Evolutionary conservation across 495 filamentous ascomycete species (phyloP).

Genomic region (Penicillium cosmopolitanum): DNA sequence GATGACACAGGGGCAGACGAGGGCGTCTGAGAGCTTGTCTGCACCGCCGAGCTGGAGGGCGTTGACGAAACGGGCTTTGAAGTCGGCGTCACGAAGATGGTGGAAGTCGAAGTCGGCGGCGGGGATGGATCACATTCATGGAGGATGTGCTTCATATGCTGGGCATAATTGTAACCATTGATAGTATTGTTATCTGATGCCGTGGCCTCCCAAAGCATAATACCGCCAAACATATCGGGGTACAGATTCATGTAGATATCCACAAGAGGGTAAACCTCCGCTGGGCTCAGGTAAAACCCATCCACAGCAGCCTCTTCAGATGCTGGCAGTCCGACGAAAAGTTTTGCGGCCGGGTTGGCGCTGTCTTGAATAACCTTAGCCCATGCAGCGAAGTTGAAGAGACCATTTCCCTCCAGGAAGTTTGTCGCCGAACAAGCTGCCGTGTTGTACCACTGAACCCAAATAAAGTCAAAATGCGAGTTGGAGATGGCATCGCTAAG

Average conservation of each 20-base stretch:
- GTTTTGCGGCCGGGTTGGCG: conserved; percentile 63
- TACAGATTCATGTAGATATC: conserved; percentile 52
- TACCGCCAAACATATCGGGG: conserved; percentile 63
- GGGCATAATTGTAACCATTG: conserved; percentile 45
- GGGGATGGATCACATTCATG: conserved; percentile 31
- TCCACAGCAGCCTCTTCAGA: conserved; percentile 32
- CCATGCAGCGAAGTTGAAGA: conserved; percentile 69
- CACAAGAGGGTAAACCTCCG: conserved; percentile 53
- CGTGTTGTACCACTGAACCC: conserved; percentile 72
- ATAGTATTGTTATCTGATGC: conserved; percentile 51
- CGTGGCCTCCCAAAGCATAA: conserved; percentile 76
- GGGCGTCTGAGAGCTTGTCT: conserved; percentile 13
- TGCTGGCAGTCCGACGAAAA: conserved; percentile 67
- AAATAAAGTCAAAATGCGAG: conserved; percentile 64
- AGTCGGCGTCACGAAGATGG: conserved; percentile 24
- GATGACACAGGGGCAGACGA: not conserved
- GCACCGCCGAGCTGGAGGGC: conserved; percentile 22
- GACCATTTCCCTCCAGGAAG: conserved; percentile 43
- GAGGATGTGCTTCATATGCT: conserved; percentile 49
- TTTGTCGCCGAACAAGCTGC: conserved; percentile 56
- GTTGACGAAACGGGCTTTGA: conserved; percentile 20
- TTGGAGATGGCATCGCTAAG: conserved; percentile 53
- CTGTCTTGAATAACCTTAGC: conserved; percentile 60
- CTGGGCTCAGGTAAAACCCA: conserved; percentile 50
- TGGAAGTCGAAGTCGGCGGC: conserved; percentile 23